Evolutionary conservation across 164 flowering plant genomes (phyloP).

Genomic region (Berberis thunbergii): DNA sequence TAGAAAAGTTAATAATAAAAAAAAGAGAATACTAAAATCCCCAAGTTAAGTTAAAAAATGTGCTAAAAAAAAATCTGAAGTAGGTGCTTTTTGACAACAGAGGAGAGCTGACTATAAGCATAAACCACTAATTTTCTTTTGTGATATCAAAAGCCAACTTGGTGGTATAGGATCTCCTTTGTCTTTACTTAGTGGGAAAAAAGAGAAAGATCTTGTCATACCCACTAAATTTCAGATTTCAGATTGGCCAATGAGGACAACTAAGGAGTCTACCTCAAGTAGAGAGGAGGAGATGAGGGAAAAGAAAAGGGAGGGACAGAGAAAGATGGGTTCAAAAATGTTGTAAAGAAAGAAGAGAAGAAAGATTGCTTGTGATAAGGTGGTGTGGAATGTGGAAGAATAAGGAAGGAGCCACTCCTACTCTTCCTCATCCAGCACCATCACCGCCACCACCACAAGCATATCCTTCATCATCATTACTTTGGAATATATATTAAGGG

Average conservation of each 20-base stretch:
- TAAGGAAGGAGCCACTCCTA: too few species aligned
- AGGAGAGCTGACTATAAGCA: too few species aligned
- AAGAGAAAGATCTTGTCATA: neutral
- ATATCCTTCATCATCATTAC: neutral
- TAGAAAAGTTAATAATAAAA: too few species aligned
- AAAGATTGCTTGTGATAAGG: conserved; percentile 11
- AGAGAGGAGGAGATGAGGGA: neutral
- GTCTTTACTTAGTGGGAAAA: too few species aligned
- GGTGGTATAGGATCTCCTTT: too few species aligned
- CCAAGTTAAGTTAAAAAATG: too few species aligned
- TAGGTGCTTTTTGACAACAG: too few species aligned
- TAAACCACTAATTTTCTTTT: too few species aligned
- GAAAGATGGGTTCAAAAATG: neutral
- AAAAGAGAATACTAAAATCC: too few species aligned
- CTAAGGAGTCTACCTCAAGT: neutral
- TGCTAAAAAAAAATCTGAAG: too few species aligned
- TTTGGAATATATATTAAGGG: conserved; percentile 2
- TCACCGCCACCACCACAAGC: conserved; percentile 13
- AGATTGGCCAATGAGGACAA: neutral
- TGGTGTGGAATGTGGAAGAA: conserved; percentile 4
- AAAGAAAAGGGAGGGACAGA: neutral
- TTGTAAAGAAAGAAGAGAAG: neutral
- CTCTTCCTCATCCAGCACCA: too few species aligned
- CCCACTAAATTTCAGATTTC: neutral
- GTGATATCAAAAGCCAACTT: too few species aligned